A percentile compares a stretch with the other conserved stretches of the same genome.
These are phyloP conservation scores for Ganoderma leucocontextum DNA, from an alignment of 1,284 basidiomycete species.

Conservation along the genomic window DNA sequence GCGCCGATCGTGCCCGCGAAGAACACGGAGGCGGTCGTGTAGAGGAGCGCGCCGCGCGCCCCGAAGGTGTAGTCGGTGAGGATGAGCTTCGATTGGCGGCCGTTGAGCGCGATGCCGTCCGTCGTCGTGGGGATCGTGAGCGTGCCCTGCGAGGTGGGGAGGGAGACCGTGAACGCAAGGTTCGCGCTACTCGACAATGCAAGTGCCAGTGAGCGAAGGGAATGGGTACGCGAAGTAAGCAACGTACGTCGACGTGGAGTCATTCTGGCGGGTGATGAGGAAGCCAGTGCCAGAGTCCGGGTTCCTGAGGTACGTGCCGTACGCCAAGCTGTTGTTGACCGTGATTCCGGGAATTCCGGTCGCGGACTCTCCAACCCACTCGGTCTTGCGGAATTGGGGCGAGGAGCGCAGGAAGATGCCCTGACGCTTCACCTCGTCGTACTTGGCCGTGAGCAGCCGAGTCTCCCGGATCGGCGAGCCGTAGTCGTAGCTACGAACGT, in stretches of 20 bases:
- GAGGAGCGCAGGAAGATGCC: constrained; percentile 79
- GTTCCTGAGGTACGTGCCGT: constrained; percentile 71
- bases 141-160: constrained; percentile 57
- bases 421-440: constrained; percentile 77
- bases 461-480: constrained; percentile 73
- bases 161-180: constrained; percentile 62
- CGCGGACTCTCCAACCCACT: constrained; percentile 71
- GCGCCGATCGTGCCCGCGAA: constrained; percentile 72
- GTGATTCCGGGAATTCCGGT: constrained; percentile 53
- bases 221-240: constrained; percentile 16
- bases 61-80: constrained; percentile 74
- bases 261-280: constrained; percentile 72
- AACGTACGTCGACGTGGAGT: constrained; percentile 71
- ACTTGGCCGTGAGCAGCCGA: constrained; percentile 72
- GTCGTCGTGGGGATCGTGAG: constrained; percentile 61
- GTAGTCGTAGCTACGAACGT: constrained; percentile 63
- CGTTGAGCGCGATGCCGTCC: constrained; percentile 63
- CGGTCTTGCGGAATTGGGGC: constrained; percentile 79
- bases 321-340: constrained; percentile 58
- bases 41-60: constrained; percentile 58
- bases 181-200: constrained; percentile 47
- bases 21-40: constrained; percentile 73
- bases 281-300: constrained; percentile 71
- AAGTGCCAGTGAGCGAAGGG: not conserved
- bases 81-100: constrained; percentile 75